Base-by-base conservation (phyloP, 805 yeast species). In the Isabelozyma gotoi region DNA sequence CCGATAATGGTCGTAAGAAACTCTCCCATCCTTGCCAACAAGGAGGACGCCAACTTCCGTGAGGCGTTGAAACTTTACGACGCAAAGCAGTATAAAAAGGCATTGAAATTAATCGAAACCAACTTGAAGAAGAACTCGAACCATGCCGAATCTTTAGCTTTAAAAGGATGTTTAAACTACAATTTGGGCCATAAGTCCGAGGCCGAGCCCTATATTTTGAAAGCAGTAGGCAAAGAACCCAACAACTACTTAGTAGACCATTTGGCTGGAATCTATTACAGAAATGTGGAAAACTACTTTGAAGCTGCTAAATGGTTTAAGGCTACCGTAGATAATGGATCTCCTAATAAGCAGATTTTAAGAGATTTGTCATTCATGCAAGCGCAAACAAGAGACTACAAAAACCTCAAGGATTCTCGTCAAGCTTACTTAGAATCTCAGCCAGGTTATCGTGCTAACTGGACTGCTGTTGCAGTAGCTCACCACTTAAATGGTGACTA, bases 381-480 rank as follows among this genome's bases (percentile, higher is more conserved):
- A 57, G 70, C 86, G 20, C 98, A 94, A 56, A 72, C 76, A 49
- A 81, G 97, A 47, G 91, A 88, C 57, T 88, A 71, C 59, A 78
- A 78, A 52, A 74, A 74, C 18, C 74, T 85, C 48, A 74, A 79
- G 4, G 77, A 68, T 8, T 77, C 92, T 2, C 78, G 97, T 54
- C 81, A 79, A 46, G 73, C 74, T 32, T 82, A 81, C 55, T 74
- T 94, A 63, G 87, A 85, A 54, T 76, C 78, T 19, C 84, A 78
- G 53, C 82, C 94, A 8, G 96, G 96, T 0, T 87, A 81, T 60
- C 78, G 97, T 50, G 90, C 92, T 48, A 87, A 88, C 59, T 91
- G 97, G 96, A 86, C 96, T 1, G 84, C 85, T 0, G 74, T 86
- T 40, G 96, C 96, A 1, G 75, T 89, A 35, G 96, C 97, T 1